Evolutionary conservation across 2,329 filamentous ascomycete species (phyloP).

Genomic region (Ambrosiella cleistominuta): DNA sequence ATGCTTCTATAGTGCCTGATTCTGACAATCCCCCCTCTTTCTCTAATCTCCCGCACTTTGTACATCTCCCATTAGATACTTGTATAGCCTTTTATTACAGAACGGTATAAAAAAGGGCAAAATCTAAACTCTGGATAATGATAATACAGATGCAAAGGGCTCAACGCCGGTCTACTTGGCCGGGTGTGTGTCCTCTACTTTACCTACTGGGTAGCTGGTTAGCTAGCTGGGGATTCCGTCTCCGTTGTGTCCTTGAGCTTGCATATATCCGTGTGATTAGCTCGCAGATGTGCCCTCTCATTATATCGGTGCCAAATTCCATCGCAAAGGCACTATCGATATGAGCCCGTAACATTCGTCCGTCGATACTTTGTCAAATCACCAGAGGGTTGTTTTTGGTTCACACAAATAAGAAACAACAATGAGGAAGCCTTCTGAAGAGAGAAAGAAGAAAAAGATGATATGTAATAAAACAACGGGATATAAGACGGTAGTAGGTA

Average conservation of each 20-base stretch:
- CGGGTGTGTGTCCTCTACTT: background rate
- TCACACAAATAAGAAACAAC: constrained; percentile 1
- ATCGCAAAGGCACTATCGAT: too few species aligned
- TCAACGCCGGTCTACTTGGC: background rate
- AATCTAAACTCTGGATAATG: background rate
- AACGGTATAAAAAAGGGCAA: background rate
- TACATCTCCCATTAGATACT: too few species aligned
- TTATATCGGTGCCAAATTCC: too few species aligned
- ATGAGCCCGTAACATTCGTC: background rate
- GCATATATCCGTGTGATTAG: too few species aligned
- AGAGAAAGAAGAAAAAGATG: constrained; percentile 9
- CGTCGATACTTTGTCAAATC: background rate
- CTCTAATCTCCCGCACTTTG: too few species aligned
- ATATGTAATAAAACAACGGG: constrained; percentile 11
- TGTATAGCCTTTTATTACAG: background rate
- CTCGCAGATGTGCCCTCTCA: too few species aligned
- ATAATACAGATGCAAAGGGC: background rate
- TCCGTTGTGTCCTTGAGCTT: too few species aligned
- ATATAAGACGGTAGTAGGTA: constrained; percentile 11
- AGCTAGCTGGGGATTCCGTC: too few species aligned
- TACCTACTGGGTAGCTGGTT: background rate
- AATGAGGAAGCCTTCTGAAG: background rate
- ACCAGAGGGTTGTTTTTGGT: background rate
- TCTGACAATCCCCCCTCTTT: too few species aligned
- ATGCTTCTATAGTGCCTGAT: background rate